Conservation (phyloP, 192 early-diverging fungal species). For the Coemansia sp. region DNA sequence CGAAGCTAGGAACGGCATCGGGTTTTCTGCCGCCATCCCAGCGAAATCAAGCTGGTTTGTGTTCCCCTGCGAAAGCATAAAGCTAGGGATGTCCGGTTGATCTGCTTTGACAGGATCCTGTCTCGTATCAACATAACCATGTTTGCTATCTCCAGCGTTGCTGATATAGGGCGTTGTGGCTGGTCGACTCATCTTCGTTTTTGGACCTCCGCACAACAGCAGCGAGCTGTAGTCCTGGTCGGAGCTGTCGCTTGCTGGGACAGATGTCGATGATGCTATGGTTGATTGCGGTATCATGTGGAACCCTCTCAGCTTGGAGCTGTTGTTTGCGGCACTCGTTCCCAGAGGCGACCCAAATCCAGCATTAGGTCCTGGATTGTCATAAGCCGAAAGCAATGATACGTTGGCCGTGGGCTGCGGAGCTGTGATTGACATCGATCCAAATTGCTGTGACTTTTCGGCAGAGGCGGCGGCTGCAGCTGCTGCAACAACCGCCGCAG, state of each 20-base stretch:
- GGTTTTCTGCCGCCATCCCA: slow-evolving; percentile 33
- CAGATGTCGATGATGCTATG: not conserved
- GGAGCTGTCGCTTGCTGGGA: slow-evolving; percentile 13
- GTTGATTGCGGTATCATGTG: not conserved
- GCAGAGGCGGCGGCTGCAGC: not conserved
- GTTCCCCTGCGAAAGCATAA: slow-evolving; percentile 4
- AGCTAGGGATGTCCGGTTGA: not conserved
- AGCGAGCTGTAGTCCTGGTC: slow-evolving; percentile 10
- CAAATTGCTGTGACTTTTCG: not conserved
- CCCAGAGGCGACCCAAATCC: not conserved
- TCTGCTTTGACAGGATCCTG: not conserved
- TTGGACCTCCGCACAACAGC: slow-evolving; percentile 10
- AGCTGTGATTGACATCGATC: not conserved
- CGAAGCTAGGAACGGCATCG: slow-evolving; percentile 9
- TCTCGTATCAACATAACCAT: not conserved
- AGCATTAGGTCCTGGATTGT: too few relatives aligned
- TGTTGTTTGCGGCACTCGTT: not conserved
- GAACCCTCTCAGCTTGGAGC: not conserved
- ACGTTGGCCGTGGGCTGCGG: not conserved
- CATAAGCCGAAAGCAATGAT: not conserved
- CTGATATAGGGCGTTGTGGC: slow-evolving; percentile 14
- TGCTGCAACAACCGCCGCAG: slow-evolving; percentile 30
- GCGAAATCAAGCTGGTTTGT: slow-evolving; percentile 31
- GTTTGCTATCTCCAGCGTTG: slow-evolving; percentile 3
- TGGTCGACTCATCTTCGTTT: slow-evolving; percentile 11